phyloP scores from a whole-genome alignment of 352 stramenopile genomes.

The Phytophthora aleatoria region DNA sequence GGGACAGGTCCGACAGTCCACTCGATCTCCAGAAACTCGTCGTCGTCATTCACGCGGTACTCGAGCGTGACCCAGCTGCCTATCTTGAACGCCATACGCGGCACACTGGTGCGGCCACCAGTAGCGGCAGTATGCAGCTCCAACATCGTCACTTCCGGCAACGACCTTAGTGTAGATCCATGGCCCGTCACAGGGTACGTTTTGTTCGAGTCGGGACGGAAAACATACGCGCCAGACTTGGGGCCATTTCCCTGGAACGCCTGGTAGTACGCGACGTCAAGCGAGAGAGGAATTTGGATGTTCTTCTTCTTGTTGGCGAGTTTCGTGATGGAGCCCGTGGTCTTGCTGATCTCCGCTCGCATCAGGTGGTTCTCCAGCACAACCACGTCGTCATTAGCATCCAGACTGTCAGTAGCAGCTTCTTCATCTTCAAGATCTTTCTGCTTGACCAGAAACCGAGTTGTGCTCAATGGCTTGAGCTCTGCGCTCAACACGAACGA shows the following conservation, averaged over 20 bases:
- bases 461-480: conserved; percentile 54
- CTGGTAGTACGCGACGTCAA: conserved; percentile 72
- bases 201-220: conserved; percentile 89
- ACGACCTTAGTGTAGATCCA: not conserved
- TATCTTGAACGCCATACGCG: conserved; percentile 76
- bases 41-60: conserved; percentile 85
- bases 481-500: conserved; percentile 71
- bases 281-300: conserved; percentile 53
- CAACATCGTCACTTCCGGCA: conserved; percentile 45
- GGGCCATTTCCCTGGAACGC: conserved; percentile 60
- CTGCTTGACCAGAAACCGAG: conserved; percentile 62
- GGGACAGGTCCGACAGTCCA: conserved; percentile 90
- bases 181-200: conserved; percentile 47
- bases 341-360: conserved; percentile 54
- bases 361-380: conserved; percentile 71
- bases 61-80: conserved; percentile 91
- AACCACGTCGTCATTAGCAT: conserved; percentile 32
- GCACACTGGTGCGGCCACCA: conserved; percentile 19
- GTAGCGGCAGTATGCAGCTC: conserved; percentile 42
- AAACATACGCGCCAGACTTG: conserved; percentile 97
- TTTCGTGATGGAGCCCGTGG: conserved; percentile 57
- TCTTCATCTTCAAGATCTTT: conserved; percentile 10
- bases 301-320: conserved; percentile 79
- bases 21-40: conserved; percentile 94
- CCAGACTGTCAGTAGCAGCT: conserved; percentile 1